Evolutionary conservation across 441 rosid species (phyloP), one percentile per base, ranked within the genome.

Genomic region (Mallotus repandus): DNA sequence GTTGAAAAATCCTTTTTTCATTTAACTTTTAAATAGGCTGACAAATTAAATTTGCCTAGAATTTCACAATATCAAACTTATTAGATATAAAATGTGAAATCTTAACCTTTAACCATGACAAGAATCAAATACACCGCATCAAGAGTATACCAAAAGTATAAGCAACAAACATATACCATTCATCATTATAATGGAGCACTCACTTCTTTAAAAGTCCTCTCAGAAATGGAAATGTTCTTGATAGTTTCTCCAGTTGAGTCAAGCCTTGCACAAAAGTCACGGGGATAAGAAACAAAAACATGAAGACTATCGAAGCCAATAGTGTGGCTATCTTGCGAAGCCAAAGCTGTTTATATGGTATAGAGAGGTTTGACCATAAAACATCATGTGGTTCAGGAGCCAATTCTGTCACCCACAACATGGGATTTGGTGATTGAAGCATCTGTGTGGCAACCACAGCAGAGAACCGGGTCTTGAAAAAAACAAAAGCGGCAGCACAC

Each of bases 351-450:
- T 77, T 85, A 75, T 84, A 93, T 15, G 98, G 97, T 78, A 95
- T 81, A 69, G 84, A 85, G 72, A 95, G 90, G 83, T 91, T 95
- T 83, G 88, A 83, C 99, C 99, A 95, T 71, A 89, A 84, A 73
- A 95, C 89, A 84, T 93, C 99, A 81, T 77, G 88, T 71, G 98
- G 98, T 71, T 93, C 98, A 58, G 99, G 99, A 70, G 99, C 99
- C 70, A 83, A 78, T 73, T 93, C 86, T 45, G 94, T 90, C 76
- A 87, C 98, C 99, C 99, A 95, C 70, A 82, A 79, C 99, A 95
- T 91, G 66, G 99, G 97, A 86, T 93, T 91, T 76, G 92, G 71
- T 84, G 97, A 84, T 69, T 93, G 98, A 78, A 89, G 95, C 86
- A 88, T 78, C 82, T 87, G 86, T 14, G 98, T 84, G 77, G 91